Evolutionary conservation across 306 rosid species (phyloP).

Genomic region (Gastrolobium villosum): DNA sequence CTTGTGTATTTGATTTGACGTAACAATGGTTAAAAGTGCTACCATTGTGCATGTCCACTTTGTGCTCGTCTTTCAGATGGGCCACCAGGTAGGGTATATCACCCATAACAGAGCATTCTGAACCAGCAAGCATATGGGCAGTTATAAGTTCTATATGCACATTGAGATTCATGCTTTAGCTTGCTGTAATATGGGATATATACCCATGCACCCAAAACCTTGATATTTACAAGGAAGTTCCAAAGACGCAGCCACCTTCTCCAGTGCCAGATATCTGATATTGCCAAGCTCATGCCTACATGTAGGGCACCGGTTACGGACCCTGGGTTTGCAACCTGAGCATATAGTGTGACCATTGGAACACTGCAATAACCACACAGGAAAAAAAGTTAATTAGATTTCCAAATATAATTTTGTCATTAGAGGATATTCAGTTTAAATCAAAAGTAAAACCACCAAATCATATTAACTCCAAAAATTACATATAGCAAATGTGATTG

Average conservation of each 20-base stretch:
- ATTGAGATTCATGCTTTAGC: constrained; percentile 90
- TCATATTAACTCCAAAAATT: not conserved
- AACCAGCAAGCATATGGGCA: constrained; percentile 99
- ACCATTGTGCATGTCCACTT: constrained; percentile 97
- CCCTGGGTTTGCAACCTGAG: constrained; percentile 94
- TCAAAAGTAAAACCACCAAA: constrained; percentile 1
- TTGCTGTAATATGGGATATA: constrained; percentile 96
- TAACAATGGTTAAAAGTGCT: constrained; percentile 96
- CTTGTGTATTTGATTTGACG: constrained; percentile 95
- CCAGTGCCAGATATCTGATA: constrained; percentile 93
- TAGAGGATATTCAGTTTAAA: not conserved
- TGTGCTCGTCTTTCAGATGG: constrained; percentile 91
- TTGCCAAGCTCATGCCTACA: constrained; percentile 96
- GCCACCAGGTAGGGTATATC: constrained; percentile 86
- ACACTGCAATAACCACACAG: constrained; percentile 66
- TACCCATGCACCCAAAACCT: constrained; percentile 80
- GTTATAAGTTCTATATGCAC: constrained; percentile 79
- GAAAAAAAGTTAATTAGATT: not conserved
- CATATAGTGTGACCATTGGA: constrained; percentile 96
- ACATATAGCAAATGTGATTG: not conserved
- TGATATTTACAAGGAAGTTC: constrained; percentile 95
- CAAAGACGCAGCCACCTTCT: constrained; percentile 94
- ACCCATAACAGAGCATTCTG: constrained; percentile 81
- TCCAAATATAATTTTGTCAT: not conserved
- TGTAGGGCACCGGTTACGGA: constrained; percentile 95